Conservation (phyloP, 257 asterid species). For the Ajuga chamaepitys region DNA sequence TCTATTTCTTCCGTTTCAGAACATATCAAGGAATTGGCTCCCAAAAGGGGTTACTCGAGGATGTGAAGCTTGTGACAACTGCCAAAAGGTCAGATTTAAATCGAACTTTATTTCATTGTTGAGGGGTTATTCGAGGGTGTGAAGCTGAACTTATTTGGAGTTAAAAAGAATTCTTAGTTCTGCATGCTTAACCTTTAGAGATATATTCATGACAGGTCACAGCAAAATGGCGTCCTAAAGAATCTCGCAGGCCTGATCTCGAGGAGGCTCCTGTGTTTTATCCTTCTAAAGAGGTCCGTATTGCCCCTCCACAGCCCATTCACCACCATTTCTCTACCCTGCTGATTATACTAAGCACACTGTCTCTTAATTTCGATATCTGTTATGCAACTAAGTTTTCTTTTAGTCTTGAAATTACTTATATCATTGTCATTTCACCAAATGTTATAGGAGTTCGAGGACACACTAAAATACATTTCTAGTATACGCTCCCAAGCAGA, state of each 20-base stretch:
- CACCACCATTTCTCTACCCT: background rate
- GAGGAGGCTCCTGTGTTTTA: constrained; percentile 86
- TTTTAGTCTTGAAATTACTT: background rate
- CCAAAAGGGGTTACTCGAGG: constrained; percentile 85
- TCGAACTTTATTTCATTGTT: background rate
- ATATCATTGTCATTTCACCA: constrained; percentile 8
- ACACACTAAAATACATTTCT: constrained; percentile 67
- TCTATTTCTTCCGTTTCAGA: constrained; percentile 31
- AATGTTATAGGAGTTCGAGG: constrained; percentile 71
- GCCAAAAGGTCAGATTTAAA: constrained; percentile 63
- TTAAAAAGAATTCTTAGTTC: background rate
- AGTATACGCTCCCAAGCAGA: constrained; percentile 86
- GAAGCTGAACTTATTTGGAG: background rate
- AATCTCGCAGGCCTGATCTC: constrained; percentile 66
- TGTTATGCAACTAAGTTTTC: background rate
- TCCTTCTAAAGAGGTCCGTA: constrained; percentile 87
- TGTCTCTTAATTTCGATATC: background rate
- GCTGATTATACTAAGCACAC: background rate
- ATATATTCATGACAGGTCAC: constrained; percentile 42
- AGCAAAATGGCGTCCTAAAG: constrained; percentile 85
- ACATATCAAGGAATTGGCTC: constrained; percentile 25
- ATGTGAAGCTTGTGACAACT: constrained; percentile 61
- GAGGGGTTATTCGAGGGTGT: background rate
- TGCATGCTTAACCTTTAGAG: constrained; percentile 3
- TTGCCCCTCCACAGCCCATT: constrained; percentile 2